Evolutionary conservation across 2,329 filamentous ascomycete species (phyloP), one percentile per base, ranked within the genome.

Genomic region (Trichoderma breve): DNA sequence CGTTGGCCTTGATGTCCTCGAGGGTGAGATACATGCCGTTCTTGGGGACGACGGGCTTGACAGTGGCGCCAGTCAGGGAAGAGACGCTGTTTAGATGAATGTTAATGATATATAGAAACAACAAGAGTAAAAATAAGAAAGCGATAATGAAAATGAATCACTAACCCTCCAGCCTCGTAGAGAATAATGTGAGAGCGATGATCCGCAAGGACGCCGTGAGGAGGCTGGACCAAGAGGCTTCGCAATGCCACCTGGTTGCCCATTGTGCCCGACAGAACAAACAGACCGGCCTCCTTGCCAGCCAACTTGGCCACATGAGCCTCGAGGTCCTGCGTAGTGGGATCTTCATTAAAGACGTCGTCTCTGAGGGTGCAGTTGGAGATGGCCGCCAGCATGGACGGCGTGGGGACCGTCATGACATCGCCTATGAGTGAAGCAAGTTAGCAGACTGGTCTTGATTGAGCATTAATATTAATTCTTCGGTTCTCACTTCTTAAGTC

Each of bases 251-350:
- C 85, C 80, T 97, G 94, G 82, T 98, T 98, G 53, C 94, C 94
- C 94, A 97, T 97, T 5, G 95, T 97, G 4, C 95, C 95, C 0
- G 93, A 96, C 72, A 97, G 86, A 70, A 97, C 93, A 69, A 97
- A 90, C 5, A 98, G 85, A 0, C 89, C 92, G 8, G 89, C 90
- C 77, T 94, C 91, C 76, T 97, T 94, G 75, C 89, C 89, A 1
- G 93, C 89, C 4, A 97, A 86, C 36, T 86, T 79, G 21, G 94
- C 93, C 58, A 97, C 86, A 79, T 92, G 91, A 60, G 86, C 82
- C 80, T 98, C 93, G 53, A 98, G 89, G 28, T 88, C 86, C 65
- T 87, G 90, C 1, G 95, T 98, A 0, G 92, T 94, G 1, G 88
- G 85, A 77, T 97, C 94, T 81, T 97, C 94, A 74, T 86, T 84